Conservation (phyloP, 345 rosid genomes). For the Populus pruinosa region DNA sequence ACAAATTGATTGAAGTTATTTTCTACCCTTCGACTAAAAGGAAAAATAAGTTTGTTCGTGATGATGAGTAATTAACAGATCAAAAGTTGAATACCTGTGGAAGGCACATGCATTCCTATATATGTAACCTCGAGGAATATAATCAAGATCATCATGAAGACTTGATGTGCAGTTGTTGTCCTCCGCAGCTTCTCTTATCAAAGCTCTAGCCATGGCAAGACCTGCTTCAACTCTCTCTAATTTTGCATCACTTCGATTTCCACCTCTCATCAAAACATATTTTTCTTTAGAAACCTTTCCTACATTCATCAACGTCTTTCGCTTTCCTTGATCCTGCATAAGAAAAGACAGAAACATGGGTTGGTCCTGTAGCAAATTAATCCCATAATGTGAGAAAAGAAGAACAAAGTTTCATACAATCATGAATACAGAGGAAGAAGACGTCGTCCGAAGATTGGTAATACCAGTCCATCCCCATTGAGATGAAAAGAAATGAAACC, state of each 20-base stretch:
- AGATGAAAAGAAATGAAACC: conserved; percentile 14
- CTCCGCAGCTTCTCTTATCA: conserved; percentile 39
- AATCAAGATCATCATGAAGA: conserved; percentile 26
- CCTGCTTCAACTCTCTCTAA: conserved; percentile 37
- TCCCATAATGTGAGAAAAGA: no score
- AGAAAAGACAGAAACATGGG: not conserved
- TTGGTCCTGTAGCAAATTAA: no score
- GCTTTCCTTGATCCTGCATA: not conserved
- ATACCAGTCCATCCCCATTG: conserved; percentile 15
- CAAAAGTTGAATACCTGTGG: conserved; percentile 34
- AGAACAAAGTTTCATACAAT: no score
- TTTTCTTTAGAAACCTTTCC: not conserved
- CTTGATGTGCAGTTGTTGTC: conserved; percentile 14
- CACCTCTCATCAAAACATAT: no score
- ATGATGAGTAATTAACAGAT: not conserved
- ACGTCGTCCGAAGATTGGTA: not conserved
- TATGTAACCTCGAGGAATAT: conserved; percentile 43
- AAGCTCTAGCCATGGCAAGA: conserved; percentile 47
- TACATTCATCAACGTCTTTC: not conserved
- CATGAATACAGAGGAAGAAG: no score
- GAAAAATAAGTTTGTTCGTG: no score
- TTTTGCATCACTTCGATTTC: conserved; percentile 16
- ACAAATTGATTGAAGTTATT: no score
- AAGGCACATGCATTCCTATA: conserved; percentile 51
- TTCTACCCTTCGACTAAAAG: no score